A percentile compares a stretch with the other conserved stretches of the same genome.
phyloP scores from a whole-genome alignment of 257 asterid genomes.

The Petunia secreta region DNA sequence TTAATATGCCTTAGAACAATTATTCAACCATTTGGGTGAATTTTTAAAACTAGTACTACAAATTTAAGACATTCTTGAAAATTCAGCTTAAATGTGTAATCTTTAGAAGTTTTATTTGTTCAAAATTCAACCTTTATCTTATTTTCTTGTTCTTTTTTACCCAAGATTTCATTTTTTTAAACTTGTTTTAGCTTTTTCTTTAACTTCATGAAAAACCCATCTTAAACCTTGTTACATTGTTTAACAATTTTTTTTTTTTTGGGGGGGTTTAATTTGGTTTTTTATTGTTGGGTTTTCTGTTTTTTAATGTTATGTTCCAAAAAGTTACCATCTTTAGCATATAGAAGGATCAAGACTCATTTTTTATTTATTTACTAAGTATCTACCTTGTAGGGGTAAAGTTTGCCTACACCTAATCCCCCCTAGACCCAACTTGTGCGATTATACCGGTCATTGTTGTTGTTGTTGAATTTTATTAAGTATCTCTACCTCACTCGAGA shows the following conservation, averaged over 20 bases:
- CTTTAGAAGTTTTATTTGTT: slow-evolving; percentile 21
- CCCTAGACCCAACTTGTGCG: too few species aligned
- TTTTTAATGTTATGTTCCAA: background rate
- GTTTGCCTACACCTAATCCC: too few species aligned
- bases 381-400: too few species aligned
- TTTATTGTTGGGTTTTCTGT: slow-evolving; percentile 16
- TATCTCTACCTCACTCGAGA: too few species aligned
- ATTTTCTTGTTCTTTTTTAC: slow-evolving; percentile 12
- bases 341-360: background rate
- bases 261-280: slow-evolving; percentile 25
- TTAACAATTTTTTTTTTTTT: slow-evolving; percentile 3
- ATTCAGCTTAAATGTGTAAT: slow-evolving; percentile 42
- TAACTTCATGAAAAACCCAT: slow-evolving; percentile 52
- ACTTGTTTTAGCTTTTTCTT: slow-evolving; percentile 18
- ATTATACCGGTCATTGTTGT: background rate
- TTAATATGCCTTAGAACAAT: slow-evolving; percentile 31
- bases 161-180: slow-evolving; percentile 25
- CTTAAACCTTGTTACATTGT: slow-evolving; percentile 51
- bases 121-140: slow-evolving; percentile 32
- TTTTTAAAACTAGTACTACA: slow-evolving; percentile 33
- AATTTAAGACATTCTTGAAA: slow-evolving; percentile 47
- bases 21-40: slow-evolving; percentile 27
- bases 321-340: background rate
- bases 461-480: too few species aligned
- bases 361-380: background rate